Evolutionary conservation across 805 yeast species (phyloP).

Genomic region (Cyberlindnera lachancei): DNA sequence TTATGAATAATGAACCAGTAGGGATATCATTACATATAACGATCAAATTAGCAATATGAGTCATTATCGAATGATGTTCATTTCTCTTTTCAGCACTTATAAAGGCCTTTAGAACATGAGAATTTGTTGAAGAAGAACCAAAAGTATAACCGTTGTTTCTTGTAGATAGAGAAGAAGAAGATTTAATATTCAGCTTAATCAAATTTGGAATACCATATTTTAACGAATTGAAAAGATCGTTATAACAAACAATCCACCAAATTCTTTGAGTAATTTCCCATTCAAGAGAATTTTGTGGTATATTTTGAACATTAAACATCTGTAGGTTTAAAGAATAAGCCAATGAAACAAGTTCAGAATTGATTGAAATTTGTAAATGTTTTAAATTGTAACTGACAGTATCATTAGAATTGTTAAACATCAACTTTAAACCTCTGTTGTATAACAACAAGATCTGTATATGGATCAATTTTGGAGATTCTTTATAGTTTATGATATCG

Average conservation of each 20-base stretch:
- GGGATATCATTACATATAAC: conserved; percentile 16
- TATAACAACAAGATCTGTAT: conserved; percentile 14
- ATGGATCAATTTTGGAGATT: conserved; percentile 13
- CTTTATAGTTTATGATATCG: conserved; percentile 13
- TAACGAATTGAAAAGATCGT: conserved; percentile 15
- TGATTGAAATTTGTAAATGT: conserved; percentile 12
- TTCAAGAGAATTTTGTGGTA: conserved; percentile 16
- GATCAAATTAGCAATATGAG: conserved; percentile 16
- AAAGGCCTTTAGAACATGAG: conserved; percentile 18
- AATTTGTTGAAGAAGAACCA: too few relatives aligned
- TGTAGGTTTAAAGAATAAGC: conserved; percentile 17
- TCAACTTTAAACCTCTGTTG: conserved; percentile 9
- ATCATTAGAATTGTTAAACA: too few relatives aligned
- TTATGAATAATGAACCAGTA: background rate
- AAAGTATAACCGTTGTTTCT: too few relatives aligned
- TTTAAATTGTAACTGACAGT: conserved; percentile 14
- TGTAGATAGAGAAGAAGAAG: background rate
- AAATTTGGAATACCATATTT: conserved; percentile 12
- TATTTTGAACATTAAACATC: conserved; percentile 10
- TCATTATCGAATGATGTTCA: conserved; percentile 12
- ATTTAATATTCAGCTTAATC: conserved; percentile 9
- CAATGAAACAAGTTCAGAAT: conserved; percentile 18
- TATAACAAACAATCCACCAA: conserved; percentile 20
- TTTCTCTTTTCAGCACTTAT: conserved; percentile 17
- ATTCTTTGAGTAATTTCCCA: conserved; percentile 11